Percentiles rank a stretch among this genome's conserved stretches.
These are phyloP conservation scores for Centaurea solstitialis DNA, from an alignment of 129 eudicot species.

Conservation along the genomic window DNA sequence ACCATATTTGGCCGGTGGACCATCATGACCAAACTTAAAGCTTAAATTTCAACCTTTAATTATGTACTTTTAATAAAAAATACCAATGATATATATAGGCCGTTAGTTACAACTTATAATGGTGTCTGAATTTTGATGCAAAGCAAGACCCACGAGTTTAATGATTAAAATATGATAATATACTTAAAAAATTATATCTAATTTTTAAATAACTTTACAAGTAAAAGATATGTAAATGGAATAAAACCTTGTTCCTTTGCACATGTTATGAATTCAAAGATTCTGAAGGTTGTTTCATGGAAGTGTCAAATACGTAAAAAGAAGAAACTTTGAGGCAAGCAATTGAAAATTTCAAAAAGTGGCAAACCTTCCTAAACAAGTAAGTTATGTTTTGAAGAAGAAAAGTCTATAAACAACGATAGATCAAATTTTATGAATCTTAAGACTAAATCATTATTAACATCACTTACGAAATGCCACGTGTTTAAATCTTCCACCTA, in stretches of 20 bases:
- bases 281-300: not conserved
- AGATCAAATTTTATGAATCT: too few species aligned
- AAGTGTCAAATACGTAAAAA: not conserved
- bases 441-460: not conserved
- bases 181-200: too few species aligned
- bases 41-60: not conserved
- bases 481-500: constrained; percentile 16
- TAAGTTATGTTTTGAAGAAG: constrained; percentile 8
- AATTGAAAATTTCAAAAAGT: not conserved
- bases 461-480: not conserved
- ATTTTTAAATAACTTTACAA: too few species aligned
- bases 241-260: not conserved
- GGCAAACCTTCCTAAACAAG: constrained; percentile 18
- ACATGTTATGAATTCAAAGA: too few species aligned
- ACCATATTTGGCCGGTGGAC: constrained; percentile 18
- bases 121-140: not conserved
- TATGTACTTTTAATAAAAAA: not conserved
- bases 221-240: not conserved
- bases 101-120: not conserved
- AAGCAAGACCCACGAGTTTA: not conserved
- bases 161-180: not conserved
- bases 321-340: not conserved
- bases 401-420: too few species aligned
- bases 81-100: not conserved
- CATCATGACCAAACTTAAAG: constrained; percentile 18